Conservation (phyloP, 805 yeast species). For the Yarrowia alimentaria region DNA sequence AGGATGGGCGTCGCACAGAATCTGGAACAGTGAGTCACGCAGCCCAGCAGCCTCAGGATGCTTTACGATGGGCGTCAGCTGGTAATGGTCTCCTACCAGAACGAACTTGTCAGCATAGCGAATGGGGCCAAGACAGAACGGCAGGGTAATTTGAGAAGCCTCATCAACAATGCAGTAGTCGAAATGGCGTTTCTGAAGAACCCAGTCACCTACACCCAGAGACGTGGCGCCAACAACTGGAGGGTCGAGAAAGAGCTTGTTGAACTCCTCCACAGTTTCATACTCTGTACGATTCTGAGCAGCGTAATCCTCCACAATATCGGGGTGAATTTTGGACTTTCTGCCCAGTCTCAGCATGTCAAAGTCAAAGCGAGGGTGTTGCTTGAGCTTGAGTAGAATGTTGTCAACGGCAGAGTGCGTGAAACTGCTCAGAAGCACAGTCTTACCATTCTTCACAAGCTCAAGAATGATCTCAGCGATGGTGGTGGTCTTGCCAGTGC, state of each 20-base stretch:
- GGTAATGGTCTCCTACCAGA: constrained; percentile 95
- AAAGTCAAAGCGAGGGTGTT: constrained; percentile 40
- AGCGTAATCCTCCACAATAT: constrained; percentile 50
- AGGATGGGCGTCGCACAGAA: constrained; percentile 71
- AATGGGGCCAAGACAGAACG: constrained; percentile 85
- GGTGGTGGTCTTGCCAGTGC: constrained; percentile 93
- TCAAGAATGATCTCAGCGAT: constrained; percentile 70
- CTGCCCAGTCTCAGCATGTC: constrained; percentile 69
- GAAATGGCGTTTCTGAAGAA: constrained; percentile 59
- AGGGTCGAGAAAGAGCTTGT: constrained; percentile 51
- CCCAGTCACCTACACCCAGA: constrained; percentile 65
- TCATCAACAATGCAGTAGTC: constrained; percentile 96
- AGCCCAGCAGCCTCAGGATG: constrained; percentile 71
- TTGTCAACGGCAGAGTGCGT: constrained; percentile 98
- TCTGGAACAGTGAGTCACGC: constrained; percentile 72
- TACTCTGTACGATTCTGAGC: constrained; percentile 41
- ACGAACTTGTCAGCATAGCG: constrained; percentile 74
- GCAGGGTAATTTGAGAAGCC: constrained; percentile 93
- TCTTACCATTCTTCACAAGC: constrained; percentile 58
- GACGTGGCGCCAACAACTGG: constrained; percentile 88
- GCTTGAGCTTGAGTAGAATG: constrained; percentile 68
- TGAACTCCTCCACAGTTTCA: constrained; percentile 48
- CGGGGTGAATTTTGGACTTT: constrained; percentile 57
- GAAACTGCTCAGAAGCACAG: constrained; percentile 76
- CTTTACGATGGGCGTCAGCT: constrained; percentile 83